Evolutionary conservation across 371 early-diverging fungal species (phyloP), one percentile per base, ranked within the genome.

Genomic region (Rhizopus stolonifer): DNA sequence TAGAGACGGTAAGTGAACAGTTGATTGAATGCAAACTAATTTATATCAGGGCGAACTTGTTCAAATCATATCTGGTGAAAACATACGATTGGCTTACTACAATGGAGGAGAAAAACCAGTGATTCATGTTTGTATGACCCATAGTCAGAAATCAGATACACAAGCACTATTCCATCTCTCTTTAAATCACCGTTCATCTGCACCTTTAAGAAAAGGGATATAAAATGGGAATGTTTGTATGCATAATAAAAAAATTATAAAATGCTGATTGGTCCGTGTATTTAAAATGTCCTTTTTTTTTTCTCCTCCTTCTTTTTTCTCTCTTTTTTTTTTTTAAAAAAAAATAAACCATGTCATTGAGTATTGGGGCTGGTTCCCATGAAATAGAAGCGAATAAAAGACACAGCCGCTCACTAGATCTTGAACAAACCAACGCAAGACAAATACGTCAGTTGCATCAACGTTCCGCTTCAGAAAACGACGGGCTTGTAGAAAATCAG

Each of bases 1-100:
- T 92, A 4, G 90, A 91, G 43, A 86, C 88, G 3, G 90, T 81
- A 75, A 69, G 77, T 59, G 14, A 11, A 18, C 24, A 17, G 19
- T 22, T 45, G 6, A 31, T 14, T 15, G 39, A 49, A 14, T 56
- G n/a, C 21, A 40, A 17, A 7, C 23, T 46, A 29, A 42, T 23
- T 46, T 32, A 34, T 19, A 10, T 10, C 55, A 77, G 71, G 78
- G 78, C 39, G 74, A 67, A 49, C 49, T 74, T n/a, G 69, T 69
- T 10, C 75, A 78, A 61, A 66, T 78, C 36, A 70, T 78, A 18
- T 64, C 70, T 32, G 78, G 78, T 40, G 75, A 74, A 31, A 72
- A 78, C 47, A 67, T 78, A 26, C 72, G 78, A n/a, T 46, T 74
- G 9, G 70, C 74, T 6, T 64, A 78, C 49, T 78, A 72, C 31